Evolutionary conservation across 1,284 basidiomycete species (phyloP), one percentile per base, ranked within the genome.

Genomic region (Cryptococcus wingfieldii): DNA sequence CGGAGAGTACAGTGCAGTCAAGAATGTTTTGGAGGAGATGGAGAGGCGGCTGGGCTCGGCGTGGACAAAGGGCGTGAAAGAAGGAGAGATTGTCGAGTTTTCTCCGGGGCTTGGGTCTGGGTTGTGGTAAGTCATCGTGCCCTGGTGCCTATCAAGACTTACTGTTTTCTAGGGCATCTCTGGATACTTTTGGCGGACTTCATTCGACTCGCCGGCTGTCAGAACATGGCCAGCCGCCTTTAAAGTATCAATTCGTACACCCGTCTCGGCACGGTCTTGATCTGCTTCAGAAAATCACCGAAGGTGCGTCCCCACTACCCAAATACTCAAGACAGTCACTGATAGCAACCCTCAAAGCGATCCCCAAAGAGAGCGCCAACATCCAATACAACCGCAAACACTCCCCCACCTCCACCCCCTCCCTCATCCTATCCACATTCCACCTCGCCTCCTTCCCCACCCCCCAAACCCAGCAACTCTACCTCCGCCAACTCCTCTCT

Each of bases 401-500:
- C 45, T 27, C 41, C 41, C 7, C 50, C 51, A 55, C 31, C 31
- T 50, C 56, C 43, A 19, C 41, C 13, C 66, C 83, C 41, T 83
- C 85, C 6, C 72, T 97, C 38, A 90, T 88, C 0, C 72, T 98
- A 37, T 90, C 89, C 19, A 88, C 94, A 0, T 98, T 95, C 77
- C 81, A 86, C 66, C 79, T 98, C 1, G 86, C 88, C 14, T 83
- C 87, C 7, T 79, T 93, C 14, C 79, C 84, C 2, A 86, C 81
- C 10, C 75, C 83, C 43, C 52, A 55, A 18, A 53, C 55, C 38
- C 5, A 27, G n/a, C 31, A 38, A 38, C 34, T 38, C 5, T 63
- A 67, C 58, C 60, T 65, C 50, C 53, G 54, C 41, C 54, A 60
- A 51, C 63, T 63, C 31, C 55, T 68, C 19, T 42, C 59, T 23